Base-by-base conservation (phyloP, 768 basidiomycete species). In the Xerocomellus dryophilus region DNA sequence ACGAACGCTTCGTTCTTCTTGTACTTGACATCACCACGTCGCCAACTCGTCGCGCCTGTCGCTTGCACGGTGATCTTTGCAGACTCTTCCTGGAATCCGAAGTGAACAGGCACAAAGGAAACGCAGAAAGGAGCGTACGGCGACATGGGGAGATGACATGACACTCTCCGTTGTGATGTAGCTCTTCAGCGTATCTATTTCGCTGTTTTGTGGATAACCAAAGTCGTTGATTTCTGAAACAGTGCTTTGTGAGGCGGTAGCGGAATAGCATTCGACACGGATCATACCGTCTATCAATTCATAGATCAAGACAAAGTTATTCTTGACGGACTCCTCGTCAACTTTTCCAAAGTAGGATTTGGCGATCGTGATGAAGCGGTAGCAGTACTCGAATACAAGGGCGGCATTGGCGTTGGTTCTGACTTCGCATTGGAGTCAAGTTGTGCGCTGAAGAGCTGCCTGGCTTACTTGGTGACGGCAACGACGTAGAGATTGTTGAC, bases 1-100 rank as follows among this genome's bases (percentile, higher is more conserved):
- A 99, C 96, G 61, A 98, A 99, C 0, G 97, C 97, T 66, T 99
- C 97, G 61, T 99, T 99, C 81, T 98, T 99, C 78, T 97, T 90
- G 73, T 99, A 98, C 71, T 95, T 96, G 65, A 98, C 95, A 66
- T 98, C 97, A 15, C 84, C 87, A 53, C 95, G 79, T 39, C 97
- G 77, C 97, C 97, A 99, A 69, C 88, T 96, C 31, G 90, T 98
- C 27, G 91, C 88, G 1, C 97, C 97, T 0, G 97, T 99, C 9
- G 97, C 96, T 76, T 99, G 97, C 10, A 83, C 85, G 0, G 97
- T 98, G 57, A 99, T 98, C 71, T 94, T 97, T 14, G 93, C 90
- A 18, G 94, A 96, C 62, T 98, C 95, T 71, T 98, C 97, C 93
- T 96, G 63, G 12, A 41, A 60, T 31, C 23, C 25, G 3, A 12